Evolutionary conservation across 208 protist species (phyloP).

Genomic region (Trypanosomatidae sp.): DNA sequence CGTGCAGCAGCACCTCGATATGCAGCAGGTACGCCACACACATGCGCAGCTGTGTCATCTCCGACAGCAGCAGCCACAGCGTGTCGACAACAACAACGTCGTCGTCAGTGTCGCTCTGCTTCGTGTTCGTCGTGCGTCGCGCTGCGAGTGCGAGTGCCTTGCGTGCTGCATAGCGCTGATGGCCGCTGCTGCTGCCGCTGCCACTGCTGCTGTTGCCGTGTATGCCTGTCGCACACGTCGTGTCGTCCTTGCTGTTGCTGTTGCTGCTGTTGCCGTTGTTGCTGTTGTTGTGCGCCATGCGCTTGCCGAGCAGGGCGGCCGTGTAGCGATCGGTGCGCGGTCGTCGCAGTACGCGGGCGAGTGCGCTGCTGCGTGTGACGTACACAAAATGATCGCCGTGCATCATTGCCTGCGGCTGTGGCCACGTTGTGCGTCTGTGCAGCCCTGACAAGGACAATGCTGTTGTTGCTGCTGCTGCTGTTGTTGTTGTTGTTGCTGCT

Average conservation of each 20-base stretch:
- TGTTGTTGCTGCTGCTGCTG: too few relatives aligned
- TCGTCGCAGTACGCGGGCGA: too few relatives aligned
- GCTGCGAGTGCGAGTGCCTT: background rate
- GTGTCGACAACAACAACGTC: conserved; percentile 1
- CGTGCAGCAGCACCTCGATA: conserved; percentile 5
- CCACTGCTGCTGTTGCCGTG: background rate
- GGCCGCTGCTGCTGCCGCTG: too few relatives aligned
- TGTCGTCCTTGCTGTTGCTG: background rate
- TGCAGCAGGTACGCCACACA: conserved; percentile 11
- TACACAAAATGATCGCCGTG: too few relatives aligned
- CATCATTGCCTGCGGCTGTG: too few relatives aligned
- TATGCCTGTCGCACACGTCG: background rate
- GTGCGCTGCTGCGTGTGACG: too few relatives aligned
- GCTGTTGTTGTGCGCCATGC: background rate
- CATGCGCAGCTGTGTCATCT: conserved; percentile 13
- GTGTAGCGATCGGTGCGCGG: too few relatives aligned
- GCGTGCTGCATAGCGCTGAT: background rate
- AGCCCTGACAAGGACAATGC: too few relatives aligned
- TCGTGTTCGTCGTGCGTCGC: background rate
- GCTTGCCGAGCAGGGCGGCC: too few relatives aligned
- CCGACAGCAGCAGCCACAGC: conserved; percentile 10
- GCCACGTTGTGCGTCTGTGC: too few relatives aligned
- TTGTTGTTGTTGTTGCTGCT: too few relatives aligned
- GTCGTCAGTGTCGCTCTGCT: background rate
- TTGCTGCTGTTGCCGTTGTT: background rate